phyloP scores from a whole-genome alignment of 345 rosid species.

The Linum trigynum region DNA sequence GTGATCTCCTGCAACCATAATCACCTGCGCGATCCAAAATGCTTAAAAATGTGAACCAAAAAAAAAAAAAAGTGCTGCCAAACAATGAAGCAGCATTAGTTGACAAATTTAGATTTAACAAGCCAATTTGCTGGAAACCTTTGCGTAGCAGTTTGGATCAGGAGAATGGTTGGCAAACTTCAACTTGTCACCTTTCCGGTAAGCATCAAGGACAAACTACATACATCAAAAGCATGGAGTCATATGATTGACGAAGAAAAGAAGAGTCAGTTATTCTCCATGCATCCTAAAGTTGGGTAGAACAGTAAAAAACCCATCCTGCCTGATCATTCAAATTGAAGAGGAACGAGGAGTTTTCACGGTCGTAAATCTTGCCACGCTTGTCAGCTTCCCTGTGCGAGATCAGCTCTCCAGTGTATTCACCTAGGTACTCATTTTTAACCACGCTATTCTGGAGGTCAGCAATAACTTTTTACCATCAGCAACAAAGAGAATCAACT shows the following conservation, averaged over 20 bases:
- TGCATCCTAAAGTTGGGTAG: background rate
- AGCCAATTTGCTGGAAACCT: constrained; percentile 43
- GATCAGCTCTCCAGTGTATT: constrained; percentile 96
- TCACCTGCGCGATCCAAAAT: constrained; percentile 42
- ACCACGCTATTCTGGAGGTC: constrained; percentile 75
- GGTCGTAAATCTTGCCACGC: constrained; percentile 96
- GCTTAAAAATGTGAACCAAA: background rate
- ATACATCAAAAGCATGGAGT: constrained; percentile 1
- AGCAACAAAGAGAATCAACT: constrained; percentile 1
- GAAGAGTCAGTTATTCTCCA: background rate
- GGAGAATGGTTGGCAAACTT: constrained; percentile 98
- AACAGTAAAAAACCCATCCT: constrained; percentile 11
- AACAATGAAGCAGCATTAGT: background rate
- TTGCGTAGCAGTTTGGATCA: constrained; percentile 94
- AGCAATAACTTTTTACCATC: constrained; percentile 7
- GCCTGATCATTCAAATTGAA: constrained; percentile 98
- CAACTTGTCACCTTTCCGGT: constrained; percentile 91
- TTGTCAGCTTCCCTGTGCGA: constrained; percentile 98
- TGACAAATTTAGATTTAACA: too few relatives aligned
- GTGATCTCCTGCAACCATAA: constrained; percentile 96
- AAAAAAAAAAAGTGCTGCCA: too few relatives aligned
- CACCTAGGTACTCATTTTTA: constrained; percentile 95
- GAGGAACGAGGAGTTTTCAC: constrained; percentile 95
- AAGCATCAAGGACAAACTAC: constrained; percentile 99
- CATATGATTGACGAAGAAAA: constrained; percentile 5